phyloP scores from a whole-genome alignment of 2,329 filamentous ascomycete species.

The Xylaria sp. region DNA sequence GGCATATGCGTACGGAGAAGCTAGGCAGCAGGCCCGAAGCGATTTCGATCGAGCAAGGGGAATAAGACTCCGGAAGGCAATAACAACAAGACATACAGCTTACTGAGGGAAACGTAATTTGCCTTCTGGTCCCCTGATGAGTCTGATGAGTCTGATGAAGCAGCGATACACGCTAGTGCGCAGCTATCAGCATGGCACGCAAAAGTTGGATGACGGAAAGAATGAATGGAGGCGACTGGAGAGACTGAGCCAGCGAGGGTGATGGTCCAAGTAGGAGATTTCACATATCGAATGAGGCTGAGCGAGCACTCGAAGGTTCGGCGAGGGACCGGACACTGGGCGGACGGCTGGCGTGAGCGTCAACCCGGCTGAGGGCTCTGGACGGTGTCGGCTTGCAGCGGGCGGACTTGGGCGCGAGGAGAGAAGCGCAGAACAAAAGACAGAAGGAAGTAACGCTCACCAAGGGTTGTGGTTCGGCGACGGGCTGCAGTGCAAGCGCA shows the following conservation, averaged over 20 bases:
- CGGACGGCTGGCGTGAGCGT: background rate
- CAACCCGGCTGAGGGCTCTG: background rate
- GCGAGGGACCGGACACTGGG: background rate
- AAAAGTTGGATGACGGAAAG: background rate
- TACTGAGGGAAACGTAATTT: background rate
- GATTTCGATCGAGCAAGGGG: background rate
- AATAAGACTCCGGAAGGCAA: background rate
- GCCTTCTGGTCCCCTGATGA: background rate
- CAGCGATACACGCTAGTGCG: background rate
- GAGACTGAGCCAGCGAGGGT: background rate
- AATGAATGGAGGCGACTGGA: background rate
- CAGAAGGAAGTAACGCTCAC: constrained; percentile 9
- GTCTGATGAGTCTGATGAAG: background rate
- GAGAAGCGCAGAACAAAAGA: background rate
- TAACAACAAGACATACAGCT: constrained; percentile 2
- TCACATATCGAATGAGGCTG: background rate
- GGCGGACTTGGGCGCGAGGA: background rate
- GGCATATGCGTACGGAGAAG: background rate
- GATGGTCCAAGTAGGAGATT: background rate
- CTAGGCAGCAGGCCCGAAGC: background rate
- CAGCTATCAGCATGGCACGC: background rate
- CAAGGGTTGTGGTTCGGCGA: background rate
- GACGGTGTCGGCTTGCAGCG: background rate
- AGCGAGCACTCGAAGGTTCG: background rate
- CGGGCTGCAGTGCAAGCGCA: constrained; percentile 1